Conservation (phyloP, 331 rosid genomes). For the Malus hybrid region DNA sequence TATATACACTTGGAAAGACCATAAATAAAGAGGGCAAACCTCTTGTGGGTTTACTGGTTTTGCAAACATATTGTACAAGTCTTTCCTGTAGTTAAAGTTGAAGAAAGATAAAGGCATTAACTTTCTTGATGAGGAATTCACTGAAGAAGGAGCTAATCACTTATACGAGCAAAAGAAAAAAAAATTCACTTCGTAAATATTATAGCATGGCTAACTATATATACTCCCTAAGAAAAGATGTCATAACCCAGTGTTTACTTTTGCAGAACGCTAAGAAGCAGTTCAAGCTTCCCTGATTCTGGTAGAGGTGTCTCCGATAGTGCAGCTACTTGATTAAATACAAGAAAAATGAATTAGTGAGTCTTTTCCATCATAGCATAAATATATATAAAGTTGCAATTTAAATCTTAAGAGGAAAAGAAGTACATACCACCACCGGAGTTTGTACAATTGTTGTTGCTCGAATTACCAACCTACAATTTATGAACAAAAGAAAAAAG, state of each 20-base stretch:
- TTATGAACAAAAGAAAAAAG: background rate
- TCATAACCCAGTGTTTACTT: constrained; percentile 6
- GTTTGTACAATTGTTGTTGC: background rate
- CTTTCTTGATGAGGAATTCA: background rate
- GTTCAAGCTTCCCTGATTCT: constrained; percentile 6
- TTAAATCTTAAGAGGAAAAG: background rate
- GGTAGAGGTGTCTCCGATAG: background rate
- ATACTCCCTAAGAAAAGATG: background rate
- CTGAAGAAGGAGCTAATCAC: background rate
- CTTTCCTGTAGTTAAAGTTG: constrained; percentile 6
- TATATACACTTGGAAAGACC: background rate
- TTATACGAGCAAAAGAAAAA: background rate
- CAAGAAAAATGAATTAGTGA: background rate
- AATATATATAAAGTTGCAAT: background rate
- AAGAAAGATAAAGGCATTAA: background rate
- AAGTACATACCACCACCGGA: background rate
- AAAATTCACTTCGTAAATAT: background rate
- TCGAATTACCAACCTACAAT: background rate
- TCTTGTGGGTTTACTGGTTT: constrained; percentile 17
- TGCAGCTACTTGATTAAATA: constrained; percentile 1
- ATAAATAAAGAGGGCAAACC: constrained; percentile 1
- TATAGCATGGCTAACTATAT: background rate
- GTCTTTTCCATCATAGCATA: background rate
- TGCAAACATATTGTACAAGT: background rate
- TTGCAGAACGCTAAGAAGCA: constrained; percentile 1